phyloP scores from a whole-genome alignment of 2,329 filamentous ascomycete species.

The Beauveria sp. region DNA sequence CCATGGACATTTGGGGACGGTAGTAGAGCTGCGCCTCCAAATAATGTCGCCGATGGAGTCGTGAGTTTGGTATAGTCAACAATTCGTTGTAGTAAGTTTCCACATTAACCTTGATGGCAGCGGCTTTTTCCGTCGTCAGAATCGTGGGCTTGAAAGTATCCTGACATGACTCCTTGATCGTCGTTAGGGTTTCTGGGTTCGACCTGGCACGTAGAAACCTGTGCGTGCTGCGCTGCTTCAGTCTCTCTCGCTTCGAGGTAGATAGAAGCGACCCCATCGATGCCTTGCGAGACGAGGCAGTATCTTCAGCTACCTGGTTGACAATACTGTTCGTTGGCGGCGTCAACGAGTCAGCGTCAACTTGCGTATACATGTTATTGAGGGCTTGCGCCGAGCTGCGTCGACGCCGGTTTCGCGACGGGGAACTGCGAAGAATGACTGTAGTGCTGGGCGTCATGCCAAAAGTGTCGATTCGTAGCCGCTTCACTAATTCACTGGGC shows the following conservation, averaged over 20 bases:
- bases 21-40: conserved; percentile 47
- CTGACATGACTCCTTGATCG: conserved; percentile 26
- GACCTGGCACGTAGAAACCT: conserved; percentile 23
- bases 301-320: neutral
- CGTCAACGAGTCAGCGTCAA: neutral
- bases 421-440: conserved; percentile 19
- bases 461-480: conserved; percentile 19
- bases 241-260: neutral
- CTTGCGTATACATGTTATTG: conserved; percentile 6
- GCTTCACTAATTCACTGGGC: conserved; percentile 21
- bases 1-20: conserved; percentile 41
- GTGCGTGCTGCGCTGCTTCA: neutral
- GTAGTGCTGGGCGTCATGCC: conserved; percentile 22
- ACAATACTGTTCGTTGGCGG: neutral
- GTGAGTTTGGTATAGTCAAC: conserved; percentile 37
- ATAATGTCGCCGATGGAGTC: conserved; percentile 24
- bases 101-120: conserved; percentile 77
- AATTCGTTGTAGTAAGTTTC: conserved; percentile 78
- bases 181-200: conserved; percentile 28
- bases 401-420: conserved; percentile 13
- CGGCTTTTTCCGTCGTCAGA: conserved; percentile 65
- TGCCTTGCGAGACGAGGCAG: neutral
- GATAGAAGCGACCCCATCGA: conserved; percentile 3
- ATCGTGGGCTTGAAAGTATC: conserved; percentile 26
- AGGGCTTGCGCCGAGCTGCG: conserved; percentile 21